Conservation (phyloP, 176 grass and related monocot genomes). For the Carex myosuroides region DNA sequence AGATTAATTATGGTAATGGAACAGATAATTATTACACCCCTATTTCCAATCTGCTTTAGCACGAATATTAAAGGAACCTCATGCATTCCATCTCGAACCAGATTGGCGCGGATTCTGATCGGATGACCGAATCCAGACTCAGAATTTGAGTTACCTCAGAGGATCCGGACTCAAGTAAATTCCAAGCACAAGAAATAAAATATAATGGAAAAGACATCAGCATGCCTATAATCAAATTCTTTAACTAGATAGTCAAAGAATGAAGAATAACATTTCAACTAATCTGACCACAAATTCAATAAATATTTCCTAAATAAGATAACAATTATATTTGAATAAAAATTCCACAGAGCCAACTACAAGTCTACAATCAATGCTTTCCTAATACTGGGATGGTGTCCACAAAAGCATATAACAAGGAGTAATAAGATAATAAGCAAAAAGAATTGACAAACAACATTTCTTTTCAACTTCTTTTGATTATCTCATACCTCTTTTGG, state of each 20-base stretch:
- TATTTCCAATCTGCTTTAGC: too few species aligned
- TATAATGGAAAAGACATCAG: too few species aligned
- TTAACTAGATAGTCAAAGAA: not conserved
- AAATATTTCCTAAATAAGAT: not conserved
- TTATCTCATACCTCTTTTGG: not conserved
- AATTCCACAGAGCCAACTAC: not conserved
- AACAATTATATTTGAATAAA: not conserved
- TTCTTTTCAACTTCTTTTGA: conserved; percentile 2
- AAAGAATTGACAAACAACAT: not conserved
- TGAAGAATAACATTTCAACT: not conserved
- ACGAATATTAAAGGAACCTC: too few species aligned
- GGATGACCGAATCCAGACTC: too few species aligned
- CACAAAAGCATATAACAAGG: not conserved
- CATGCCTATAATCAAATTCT: too few species aligned
- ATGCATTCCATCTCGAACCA: too few species aligned
- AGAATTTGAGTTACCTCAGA: too few species aligned
- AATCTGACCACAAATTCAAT: conserved; percentile 5
- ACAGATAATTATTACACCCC: too few species aligned
- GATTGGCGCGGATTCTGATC: too few species aligned
- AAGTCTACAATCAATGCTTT: not conserved
- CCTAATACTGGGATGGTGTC: not conserved
- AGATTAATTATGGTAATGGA: too few species aligned
- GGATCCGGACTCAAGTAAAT: too few species aligned
- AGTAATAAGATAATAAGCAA: not conserved
- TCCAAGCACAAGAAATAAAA: too few species aligned